Percentiles rank a stretch among this genome's conserved stretches.
Evolutionary conservation across 2,329 filamentous ascomycete genomes (phyloP).

Genomic region (Uncinocarpus reesii): DNA sequence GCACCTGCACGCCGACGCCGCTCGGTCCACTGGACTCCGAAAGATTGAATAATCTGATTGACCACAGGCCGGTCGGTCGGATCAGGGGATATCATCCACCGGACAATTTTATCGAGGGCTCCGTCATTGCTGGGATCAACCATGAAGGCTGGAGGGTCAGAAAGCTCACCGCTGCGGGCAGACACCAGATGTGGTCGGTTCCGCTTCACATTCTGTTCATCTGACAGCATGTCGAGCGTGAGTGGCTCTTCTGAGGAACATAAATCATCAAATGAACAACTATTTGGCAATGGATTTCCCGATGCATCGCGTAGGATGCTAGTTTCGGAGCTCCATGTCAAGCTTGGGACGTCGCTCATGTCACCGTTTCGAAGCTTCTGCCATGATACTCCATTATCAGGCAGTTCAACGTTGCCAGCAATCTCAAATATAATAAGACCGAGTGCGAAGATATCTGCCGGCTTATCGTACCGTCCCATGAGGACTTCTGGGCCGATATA

Average conservation of each 20-base stretch:
- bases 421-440: conserved; percentile 92
- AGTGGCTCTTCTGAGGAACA: conserved; percentile 27
- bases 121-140: conserved; percentile 58
- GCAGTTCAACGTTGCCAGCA: conserved; percentile 84
- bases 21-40: conserved; percentile 71
- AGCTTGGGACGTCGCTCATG: conserved; percentile 73
- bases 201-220: conserved; percentile 1
- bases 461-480: conserved; percentile 74
- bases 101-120: conserved; percentile 73
- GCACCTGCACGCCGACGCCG: conserved; percentile 70
- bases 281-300: conserved; percentile 51
- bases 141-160: conserved; percentile 79
- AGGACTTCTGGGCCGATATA: conserved; percentile 94
- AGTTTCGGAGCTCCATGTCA: conserved; percentile 67
- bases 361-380: conserved; percentile 80
- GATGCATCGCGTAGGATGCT: conserved; percentile 64
- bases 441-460: conserved; percentile 86
- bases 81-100: conserved; percentile 75
- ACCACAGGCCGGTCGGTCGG: conserved; percentile 63
- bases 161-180: conserved; percentile 47
- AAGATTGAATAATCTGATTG: conserved; percentile 59
- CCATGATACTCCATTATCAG: conserved; percentile 87
- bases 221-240: conserved; percentile 10
- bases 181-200: conserved; percentile 3
- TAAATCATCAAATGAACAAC: conserved; percentile 36